Evolutionary conservation across 108 stramenopile genomes (phyloP).

Genomic region (Conticribra guillardii): DNA sequence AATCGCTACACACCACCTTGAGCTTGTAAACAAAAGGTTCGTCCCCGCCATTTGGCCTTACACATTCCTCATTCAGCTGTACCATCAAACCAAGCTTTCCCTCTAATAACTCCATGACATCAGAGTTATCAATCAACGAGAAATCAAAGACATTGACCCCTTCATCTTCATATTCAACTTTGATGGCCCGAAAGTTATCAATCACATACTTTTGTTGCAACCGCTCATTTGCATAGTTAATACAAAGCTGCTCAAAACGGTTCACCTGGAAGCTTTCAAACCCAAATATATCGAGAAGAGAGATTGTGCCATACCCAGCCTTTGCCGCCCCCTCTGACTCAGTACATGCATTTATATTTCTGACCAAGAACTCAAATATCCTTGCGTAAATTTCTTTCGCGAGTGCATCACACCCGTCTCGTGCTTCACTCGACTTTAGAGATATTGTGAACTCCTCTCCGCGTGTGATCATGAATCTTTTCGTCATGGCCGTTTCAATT

Average conservation of each 20-base stretch:
- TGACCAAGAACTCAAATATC: slow-evolving; percentile 93
- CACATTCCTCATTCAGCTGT: slow-evolving; percentile 95
- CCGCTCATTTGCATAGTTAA: slow-evolving; percentile 98
- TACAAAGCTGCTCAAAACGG: slow-evolving; percentile 87
- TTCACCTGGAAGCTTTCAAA: slow-evolving; percentile 94
- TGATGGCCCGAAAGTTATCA: slow-evolving; percentile 70
- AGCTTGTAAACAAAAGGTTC: slow-evolving; percentile 80
- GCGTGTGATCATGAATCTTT: slow-evolving; percentile 71
- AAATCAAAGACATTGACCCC: slow-evolving; percentile 90
- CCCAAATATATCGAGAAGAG: slow-evolving; percentile 95
- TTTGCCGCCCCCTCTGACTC: slow-evolving; percentile 63
- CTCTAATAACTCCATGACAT: slow-evolving; percentile 89
- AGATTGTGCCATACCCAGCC: slow-evolving; percentile 67
- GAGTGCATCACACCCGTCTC: slow-evolving; percentile 93
- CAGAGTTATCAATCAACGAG: slow-evolving; percentile 87
- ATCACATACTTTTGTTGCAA: slow-evolving; percentile 90
- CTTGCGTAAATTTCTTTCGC: slow-evolving; percentile 96
- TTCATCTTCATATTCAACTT: slow-evolving; percentile 85
- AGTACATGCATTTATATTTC: slow-evolving; percentile 91
- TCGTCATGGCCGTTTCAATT: slow-evolving; percentile 74
- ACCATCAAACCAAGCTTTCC: slow-evolving; percentile 84
- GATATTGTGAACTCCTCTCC: slow-evolving; percentile 83
- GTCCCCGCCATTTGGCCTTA: slow-evolving; percentile 84
- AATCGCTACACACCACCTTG: slow-evolving; percentile 71
- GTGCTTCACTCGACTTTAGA: slow-evolving; percentile 72